Evolutionary conservation across 2,329 filamentous ascomycete genomes (phyloP).

Genomic region (Penicillium sp.): DNA sequence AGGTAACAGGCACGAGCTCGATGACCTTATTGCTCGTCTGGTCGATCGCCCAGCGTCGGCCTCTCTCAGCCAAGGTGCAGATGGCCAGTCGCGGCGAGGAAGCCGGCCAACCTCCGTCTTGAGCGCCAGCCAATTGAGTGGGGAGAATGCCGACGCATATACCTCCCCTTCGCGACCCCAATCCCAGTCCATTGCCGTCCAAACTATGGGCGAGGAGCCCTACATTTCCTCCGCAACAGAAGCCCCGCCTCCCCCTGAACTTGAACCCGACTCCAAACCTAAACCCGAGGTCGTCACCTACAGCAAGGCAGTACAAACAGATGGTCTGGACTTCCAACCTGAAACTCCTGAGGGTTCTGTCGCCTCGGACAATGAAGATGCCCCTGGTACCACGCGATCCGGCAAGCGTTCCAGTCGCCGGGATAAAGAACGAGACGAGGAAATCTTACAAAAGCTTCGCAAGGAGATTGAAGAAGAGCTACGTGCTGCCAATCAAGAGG

Average conservation of each 20-base stretch:
- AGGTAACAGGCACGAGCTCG: conserved; percentile 69
- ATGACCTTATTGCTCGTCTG: conserved; percentile 80
- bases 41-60: conserved; percentile 76
- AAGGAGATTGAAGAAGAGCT: conserved; percentile 93
- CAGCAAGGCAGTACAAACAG: conserved; percentile 94
- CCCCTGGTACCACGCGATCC: conserved; percentile 53
- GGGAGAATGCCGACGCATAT: conserved; percentile 55
- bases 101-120: conserved; percentile 86
- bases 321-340: conserved; percentile 64
- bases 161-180: conserved; percentile 42
- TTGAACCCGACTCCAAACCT: conserved; percentile 19
- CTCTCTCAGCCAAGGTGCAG: conserved; percentile 54
- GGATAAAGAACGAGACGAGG: conserved; percentile 82
- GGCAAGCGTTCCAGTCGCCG: conserved; percentile 76
- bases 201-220: conserved; percentile 72
- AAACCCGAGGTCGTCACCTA: conserved; percentile 84
- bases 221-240: conserved; percentile 75
- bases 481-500: conserved; percentile 62
- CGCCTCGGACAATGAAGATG: conserved; percentile 64
- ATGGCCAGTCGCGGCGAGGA: conserved; percentile 51
- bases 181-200: conserved; percentile 56
- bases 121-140: conserved; percentile 78
- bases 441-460: conserved; percentile 79
- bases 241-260: conserved; percentile 56
- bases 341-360: conserved; percentile 57